These are phyloP conservation scores for Carpinus fangiana DNA, from an alignment of 306 rosid species.

Conservation along the genomic window DNA sequence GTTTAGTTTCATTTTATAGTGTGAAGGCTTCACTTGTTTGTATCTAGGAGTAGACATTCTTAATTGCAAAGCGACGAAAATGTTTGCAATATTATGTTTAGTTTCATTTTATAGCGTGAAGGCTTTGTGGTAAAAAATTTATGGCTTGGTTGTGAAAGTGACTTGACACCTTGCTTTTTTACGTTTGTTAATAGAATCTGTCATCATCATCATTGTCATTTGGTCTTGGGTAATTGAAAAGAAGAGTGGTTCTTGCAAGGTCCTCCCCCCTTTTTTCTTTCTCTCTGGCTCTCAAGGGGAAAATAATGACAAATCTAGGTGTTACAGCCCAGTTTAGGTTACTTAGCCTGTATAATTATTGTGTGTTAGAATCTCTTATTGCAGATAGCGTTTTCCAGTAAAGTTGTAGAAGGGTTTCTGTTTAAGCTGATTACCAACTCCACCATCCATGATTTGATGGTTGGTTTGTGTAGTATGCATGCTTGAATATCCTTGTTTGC, in stretches of 20 bases:
- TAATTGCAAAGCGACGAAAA: neutral
- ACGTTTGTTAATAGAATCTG: neutral
- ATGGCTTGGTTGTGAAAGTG: neutral
- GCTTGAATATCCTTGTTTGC: neutral
- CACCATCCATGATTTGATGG: neutral
- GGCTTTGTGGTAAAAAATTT: neutral
- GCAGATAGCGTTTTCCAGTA: neutral
- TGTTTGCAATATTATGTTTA: neutral
- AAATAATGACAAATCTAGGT: neutral
- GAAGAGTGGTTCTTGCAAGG: neutral
- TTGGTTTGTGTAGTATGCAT: constrained; percentile 4
- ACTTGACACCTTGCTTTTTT: neutral
- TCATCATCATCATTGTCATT: neutral
- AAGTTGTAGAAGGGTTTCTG: neutral
- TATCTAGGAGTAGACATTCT: neutral
- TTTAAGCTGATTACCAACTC: too few relatives aligned
- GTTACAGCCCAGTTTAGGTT: neutral
- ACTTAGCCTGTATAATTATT: neutral
- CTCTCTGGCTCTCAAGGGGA: neutral
- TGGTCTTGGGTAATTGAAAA: neutral
- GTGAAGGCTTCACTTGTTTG: neutral
- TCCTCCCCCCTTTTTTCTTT: neutral
- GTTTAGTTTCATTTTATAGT: neutral
- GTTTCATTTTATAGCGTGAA: neutral
- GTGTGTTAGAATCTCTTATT: neutral